These are phyloP conservation scores for Camelina sativa DNA, from an alignment of 345 rosid species.

Conservation along the genomic window DNA sequence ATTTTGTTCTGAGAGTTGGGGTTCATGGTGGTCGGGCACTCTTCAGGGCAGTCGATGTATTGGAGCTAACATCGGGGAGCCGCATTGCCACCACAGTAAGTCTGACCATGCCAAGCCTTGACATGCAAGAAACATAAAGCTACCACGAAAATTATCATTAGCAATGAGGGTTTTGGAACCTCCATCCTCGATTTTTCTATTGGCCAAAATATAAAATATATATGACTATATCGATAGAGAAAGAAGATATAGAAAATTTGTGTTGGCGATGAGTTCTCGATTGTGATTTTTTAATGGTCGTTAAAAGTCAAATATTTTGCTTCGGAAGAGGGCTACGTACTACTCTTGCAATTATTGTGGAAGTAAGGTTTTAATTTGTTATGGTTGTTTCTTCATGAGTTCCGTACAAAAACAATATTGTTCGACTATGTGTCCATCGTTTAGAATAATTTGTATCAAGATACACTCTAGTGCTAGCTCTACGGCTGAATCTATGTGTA, in stretches of 20 bases:
- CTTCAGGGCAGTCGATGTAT: constrained; percentile 35
- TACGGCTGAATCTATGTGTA: no score
- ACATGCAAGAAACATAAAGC: constrained; percentile 19
- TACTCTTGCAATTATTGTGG: background rate
- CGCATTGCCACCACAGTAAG: constrained; percentile 23
- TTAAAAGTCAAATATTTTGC: constrained; percentile 19
- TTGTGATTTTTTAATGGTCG: background rate
- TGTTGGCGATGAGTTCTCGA: constrained; percentile 9
- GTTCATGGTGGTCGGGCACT: constrained; percentile 34
- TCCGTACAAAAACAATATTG: background rate
- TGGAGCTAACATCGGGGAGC: constrained; percentile 34
- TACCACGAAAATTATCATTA: background rate
- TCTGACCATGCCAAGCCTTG: constrained; percentile 30
- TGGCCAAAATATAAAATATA: background rate
- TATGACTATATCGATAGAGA: background rate
- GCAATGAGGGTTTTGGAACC: background rate
- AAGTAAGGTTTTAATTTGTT: background rate
- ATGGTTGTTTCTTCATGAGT: background rate
- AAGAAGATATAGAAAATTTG: background rate
- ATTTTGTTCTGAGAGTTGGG: constrained; percentile 29
- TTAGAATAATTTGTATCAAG: background rate
- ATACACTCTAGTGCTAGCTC: background rate
- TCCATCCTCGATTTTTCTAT: background rate
- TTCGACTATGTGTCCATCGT: background rate
- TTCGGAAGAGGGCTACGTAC: constrained; percentile 2